Percentiles rank a stretch among this genome's conserved stretches.
phyloP scores from a whole-genome alignment of 2,329 filamentous ascomycete species.

The Fusarium ramigenum region DNA sequence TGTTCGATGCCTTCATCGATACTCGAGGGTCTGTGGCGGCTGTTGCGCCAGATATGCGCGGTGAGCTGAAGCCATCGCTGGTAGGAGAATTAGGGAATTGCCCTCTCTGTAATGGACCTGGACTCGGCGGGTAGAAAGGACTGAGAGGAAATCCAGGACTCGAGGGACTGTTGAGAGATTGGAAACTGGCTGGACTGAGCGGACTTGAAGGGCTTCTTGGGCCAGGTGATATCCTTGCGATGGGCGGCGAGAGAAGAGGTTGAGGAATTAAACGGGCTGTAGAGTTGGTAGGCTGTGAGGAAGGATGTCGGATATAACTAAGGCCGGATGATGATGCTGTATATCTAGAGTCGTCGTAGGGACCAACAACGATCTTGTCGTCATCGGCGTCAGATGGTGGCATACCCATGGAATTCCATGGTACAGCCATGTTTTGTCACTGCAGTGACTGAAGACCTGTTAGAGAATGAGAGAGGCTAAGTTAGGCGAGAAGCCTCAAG shows the following conservation, averaged over 20 bases:
- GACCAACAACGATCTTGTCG: constrained; percentile 20
- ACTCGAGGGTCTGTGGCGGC: constrained; percentile 12
- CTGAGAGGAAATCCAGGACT: constrained; percentile 34
- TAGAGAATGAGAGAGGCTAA: background rate
- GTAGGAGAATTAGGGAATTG: constrained; percentile 28
- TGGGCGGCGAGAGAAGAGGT: constrained; percentile 39
- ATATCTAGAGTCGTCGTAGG: constrained; percentile 30
- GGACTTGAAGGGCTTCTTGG: constrained; percentile 28
- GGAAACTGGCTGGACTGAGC: constrained; percentile 24
- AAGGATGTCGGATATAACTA: constrained; percentile 32
- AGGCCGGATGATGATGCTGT: constrained; percentile 32
- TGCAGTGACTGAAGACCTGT: background rate
- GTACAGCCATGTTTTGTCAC: constrained; percentile 30
- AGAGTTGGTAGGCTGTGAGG: constrained; percentile 36
- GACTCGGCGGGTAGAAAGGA: constrained; percentile 30
- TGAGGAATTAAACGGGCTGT: constrained; percentile 27
- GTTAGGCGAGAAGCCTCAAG: constrained; percentile 4
- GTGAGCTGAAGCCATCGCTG: constrained; percentile 34
- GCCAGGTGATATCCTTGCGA: constrained; percentile 24
- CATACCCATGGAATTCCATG: constrained; percentile 33
- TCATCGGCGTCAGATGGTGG: constrained; percentile 15
- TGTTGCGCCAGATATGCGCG: constrained; percentile 11
- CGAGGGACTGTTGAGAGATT: constrained; percentile 20
- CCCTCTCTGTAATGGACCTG: constrained; percentile 20
- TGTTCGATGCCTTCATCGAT: constrained; percentile 8